A percentile compares a stretch with the other conserved stretches of the same genome.
These are phyloP conservation scores for Phellopilus nigrolimitatus DNA, from an alignment of 1,284 basidiomycete species.

Conservation along the genomic window DNA sequence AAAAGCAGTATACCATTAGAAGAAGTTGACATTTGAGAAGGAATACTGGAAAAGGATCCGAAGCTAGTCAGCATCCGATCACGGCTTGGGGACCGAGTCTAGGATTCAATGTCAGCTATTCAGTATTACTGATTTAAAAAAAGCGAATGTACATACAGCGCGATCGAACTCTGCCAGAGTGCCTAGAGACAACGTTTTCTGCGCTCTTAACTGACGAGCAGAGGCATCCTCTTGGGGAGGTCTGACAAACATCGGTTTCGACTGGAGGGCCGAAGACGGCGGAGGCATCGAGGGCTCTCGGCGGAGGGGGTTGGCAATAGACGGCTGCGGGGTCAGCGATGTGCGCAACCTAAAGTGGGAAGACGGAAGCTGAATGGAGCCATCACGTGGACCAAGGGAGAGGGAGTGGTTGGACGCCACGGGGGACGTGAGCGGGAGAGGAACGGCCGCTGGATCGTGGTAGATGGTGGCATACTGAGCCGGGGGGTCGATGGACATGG, in stretches of 20 bases:
- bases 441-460: slow-evolving; percentile 36
- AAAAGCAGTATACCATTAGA: slow-evolving; percentile 17
- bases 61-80: slow-evolving; percentile 13
- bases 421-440: slow-evolving; percentile 26
- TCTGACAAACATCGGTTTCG: slow-evolving; percentile 66
- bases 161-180: slow-evolving; percentile 54
- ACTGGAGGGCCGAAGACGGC: slow-evolving; percentile 49
- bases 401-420: slow-evolving; percentile 31
- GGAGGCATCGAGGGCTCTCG: slow-evolving; percentile 63
- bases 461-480: slow-evolving; percentile 31
- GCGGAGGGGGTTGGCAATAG: slow-evolving; percentile 34
- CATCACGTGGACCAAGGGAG: slow-evolving; percentile 31
- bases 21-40: slow-evolving; percentile 11
- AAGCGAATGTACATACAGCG: slow-evolving; percentile 36
- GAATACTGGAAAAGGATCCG: slow-evolving; percentile 9
- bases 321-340: slow-evolving; percentile 63
- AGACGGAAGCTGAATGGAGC: slow-evolving; percentile 35
- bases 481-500: slow-evolving; percentile 62
- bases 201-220: slow-evolving; percentile 31
- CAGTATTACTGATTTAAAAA: slow-evolving; percentile 3
- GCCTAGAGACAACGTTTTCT: slow-evolving; percentile 49
- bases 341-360: slow-evolving; percentile 58
- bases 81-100: slow-evolving; percentile 39
- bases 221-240: slow-evolving; percentile 38
- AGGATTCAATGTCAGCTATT: slow-evolving; percentile 19